Conservation (phyloP, 2,329 filamentous ascomycete species). For the Trematosphaeria pertusa region DNA sequence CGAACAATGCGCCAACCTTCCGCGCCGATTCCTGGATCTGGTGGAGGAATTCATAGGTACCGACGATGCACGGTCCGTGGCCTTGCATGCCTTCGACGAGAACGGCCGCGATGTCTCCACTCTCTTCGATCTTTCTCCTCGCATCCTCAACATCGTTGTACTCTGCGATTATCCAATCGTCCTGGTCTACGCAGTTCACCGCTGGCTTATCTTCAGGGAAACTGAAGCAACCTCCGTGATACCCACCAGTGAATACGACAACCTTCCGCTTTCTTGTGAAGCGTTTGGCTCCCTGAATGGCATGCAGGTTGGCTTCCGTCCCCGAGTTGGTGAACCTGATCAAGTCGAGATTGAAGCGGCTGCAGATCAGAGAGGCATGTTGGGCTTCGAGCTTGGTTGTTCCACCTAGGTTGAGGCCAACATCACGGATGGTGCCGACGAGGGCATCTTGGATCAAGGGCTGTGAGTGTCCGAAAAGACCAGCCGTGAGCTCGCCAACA, state of each 20-base stretch:
- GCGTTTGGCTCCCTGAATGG: slow-evolving; percentile 51
- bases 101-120: slow-evolving; percentile 64
- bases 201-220: slow-evolving; percentile 51
- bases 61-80: slow-evolving; percentile 64
- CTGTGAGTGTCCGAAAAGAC: slow-evolving; percentile 40
- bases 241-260: slow-evolving; percentile 59
- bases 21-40: slow-evolving; percentile 58
- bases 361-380: slow-evolving; percentile 29
- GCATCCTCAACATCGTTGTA: slow-evolving; percentile 67
- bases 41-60: slow-evolving; percentile 58
- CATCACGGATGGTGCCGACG: slow-evolving; percentile 29
- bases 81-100: slow-evolving; percentile 73
- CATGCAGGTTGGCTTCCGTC: slow-evolving; percentile 37
- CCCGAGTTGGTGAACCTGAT: slow-evolving; percentile 40
- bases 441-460: slow-evolving; percentile 29
- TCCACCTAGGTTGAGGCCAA: slow-evolving; percentile 43
- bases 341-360: slow-evolving; percentile 28
- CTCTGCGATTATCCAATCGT: slow-evolving; percentile 65
- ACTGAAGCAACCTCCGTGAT: slow-evolving; percentile 63
- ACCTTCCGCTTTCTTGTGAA: slow-evolving; percentile 51
- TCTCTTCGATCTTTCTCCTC: slow-evolving; percentile 49
- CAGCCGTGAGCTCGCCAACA: slow-evolving; percentile 36
- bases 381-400: slow-evolving; percentile 27
- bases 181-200: slow-evolving; percentile 57
- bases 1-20: slow-evolving; percentile 63